Evolutionary conservation across 2,329 filamentous ascomycete species (phyloP).

Genomic region (Penicillium glabrum): DNA sequence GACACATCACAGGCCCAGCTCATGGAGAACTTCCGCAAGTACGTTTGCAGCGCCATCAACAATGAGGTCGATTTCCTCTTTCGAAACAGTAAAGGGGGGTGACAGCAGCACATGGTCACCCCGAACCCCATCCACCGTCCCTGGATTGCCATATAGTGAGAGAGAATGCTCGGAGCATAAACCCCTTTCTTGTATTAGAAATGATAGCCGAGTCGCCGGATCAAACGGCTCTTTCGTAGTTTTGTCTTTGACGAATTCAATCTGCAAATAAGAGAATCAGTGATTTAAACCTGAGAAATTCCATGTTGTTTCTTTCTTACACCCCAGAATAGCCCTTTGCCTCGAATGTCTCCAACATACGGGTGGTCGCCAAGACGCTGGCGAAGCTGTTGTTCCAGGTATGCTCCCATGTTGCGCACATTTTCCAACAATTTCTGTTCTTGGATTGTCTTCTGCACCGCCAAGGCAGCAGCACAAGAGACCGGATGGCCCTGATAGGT

Average conservation of each 20-base stretch:
- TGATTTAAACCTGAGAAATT: background rate
- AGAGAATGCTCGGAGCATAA: constrained; percentile 48
- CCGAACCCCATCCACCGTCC: constrained; percentile 57
- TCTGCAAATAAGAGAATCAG: constrained; percentile 21
- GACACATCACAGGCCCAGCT: background rate
- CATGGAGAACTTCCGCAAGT: constrained; percentile 34
- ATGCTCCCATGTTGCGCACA: constrained; percentile 54
- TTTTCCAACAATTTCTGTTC: constrained; percentile 61
- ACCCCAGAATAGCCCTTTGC: constrained; percentile 60
- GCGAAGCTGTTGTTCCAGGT: constrained; percentile 45
- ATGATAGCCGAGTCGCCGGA: constrained; percentile 45
- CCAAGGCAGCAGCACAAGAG: constrained; percentile 59
- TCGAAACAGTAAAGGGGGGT: constrained; percentile 65
- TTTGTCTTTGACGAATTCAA: constrained; percentile 61
- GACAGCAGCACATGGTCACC: constrained; percentile 72
- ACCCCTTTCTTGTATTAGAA: constrained; percentile 53
- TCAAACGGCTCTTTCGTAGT: constrained; percentile 55
- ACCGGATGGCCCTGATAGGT: constrained; percentile 62
- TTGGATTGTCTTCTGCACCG: constrained; percentile 60
- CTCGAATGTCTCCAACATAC: constrained; percentile 59
- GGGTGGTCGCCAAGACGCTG: constrained; percentile 46
- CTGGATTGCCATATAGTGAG: constrained; percentile 63
- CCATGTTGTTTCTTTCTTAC: constrained; percentile 36
- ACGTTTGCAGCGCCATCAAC: constrained; percentile 54
- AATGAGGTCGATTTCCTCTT: constrained; percentile 57